Evolutionary conservation across 192 early-diverging fungal genomes (phyloP), one percentile per base, ranked within the genome.

Genomic region (Spinellus fusiger): DNA sequence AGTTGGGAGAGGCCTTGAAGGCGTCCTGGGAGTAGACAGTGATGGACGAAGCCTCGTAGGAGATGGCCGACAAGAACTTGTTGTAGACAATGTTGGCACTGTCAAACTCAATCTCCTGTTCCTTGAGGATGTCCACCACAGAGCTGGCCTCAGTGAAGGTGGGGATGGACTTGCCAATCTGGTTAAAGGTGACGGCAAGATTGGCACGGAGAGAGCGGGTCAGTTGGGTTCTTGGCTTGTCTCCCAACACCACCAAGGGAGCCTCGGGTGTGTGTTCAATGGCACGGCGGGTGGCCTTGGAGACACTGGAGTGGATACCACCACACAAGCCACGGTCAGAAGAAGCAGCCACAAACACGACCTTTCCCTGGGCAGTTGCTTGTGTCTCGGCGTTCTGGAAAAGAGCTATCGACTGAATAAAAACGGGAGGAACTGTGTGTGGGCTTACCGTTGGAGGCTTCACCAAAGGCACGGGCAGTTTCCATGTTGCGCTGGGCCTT

Each of bases 311-410:
- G 89, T 99, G 95, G 75, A 99, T 94, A 85, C 95, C 95, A 75
- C 95, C 94, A 77, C 96, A 99, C 31, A 99, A 89, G 80, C 96
- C 96, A 82, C 93, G 86, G 83, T 99, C 96, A 49, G 93, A 95
- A 32, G 94, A 96, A 47, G 89, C 80, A 26, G 90, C 87, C 59
- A 98, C 74, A 60, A 87, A 78, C 31, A 97, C 69, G 55, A 86
- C 79, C 64, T 87, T 84, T 57, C 78, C 79, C 18, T 74, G 69
- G 29, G 84, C 88, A n/a, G 78, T 76, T 68, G 77, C 69, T 58
- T 80, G 77, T 65, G 88, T 85, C 44, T 90, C 88, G 55, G 91
- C 84, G 75, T 88, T 82, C 56, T 78, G 54, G 73, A 85, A 89
- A 49, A 90, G 75, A 69, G 78, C 92, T 93, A 65, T 33, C n/a